Conservation (phyloP, 768 basidiomycete genomes). For the Dioszegia crocea region DNA sequence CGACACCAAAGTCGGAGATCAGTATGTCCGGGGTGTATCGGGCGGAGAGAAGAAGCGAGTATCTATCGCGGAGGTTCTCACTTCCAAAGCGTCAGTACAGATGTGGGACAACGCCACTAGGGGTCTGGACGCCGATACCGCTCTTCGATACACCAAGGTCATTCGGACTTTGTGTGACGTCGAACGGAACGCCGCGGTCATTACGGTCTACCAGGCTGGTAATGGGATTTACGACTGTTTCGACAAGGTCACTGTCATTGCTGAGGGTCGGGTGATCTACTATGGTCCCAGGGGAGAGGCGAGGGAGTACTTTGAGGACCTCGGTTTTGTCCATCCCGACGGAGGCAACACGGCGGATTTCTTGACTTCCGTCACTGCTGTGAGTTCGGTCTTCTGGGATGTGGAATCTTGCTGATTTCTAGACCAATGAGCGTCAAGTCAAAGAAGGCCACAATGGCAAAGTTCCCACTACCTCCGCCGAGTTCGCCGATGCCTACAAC, state of each 20-base stretch:
- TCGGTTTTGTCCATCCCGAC: slow-evolving; percentile 39
- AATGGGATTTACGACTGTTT: slow-evolving; percentile 48
- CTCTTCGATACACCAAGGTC: slow-evolving; percentile 35
- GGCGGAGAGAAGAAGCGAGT: slow-evolving; percentile 49
- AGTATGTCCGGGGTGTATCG: slow-evolving; percentile 51
- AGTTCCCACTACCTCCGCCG: slow-evolving; percentile 34
- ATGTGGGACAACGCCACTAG: slow-evolving; percentile 44
- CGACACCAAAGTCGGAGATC: slow-evolving; percentile 47
- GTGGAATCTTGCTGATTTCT: neutral
- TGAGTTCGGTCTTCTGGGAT: neutral
- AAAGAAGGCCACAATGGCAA: slow-evolving; percentile 26
- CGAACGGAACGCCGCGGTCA: slow-evolving; percentile 34
- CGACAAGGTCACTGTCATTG: slow-evolving; percentile 54
- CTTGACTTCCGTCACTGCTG: slow-evolving; percentile 36
- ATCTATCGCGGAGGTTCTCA: slow-evolving; percentile 44
- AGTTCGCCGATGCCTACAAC: slow-evolving; percentile 32
- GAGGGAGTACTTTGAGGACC: slow-evolving; percentile 48
- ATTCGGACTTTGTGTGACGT: slow-evolving; percentile 36
- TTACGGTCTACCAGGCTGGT: slow-evolving; percentile 43
- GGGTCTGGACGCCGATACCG: slow-evolving; percentile 44
- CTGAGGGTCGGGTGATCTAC: slow-evolving; percentile 54
- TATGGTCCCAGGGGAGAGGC: slow-evolving; percentile 53
- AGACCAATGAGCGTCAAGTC: slow-evolving; percentile 22
- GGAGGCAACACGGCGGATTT: slow-evolving; percentile 43
- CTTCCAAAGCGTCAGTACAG: slow-evolving; percentile 34